A percentile compares a stretch with the other conserved stretches of the same genome.
Evolutionary conservation across 305 asterid genomes (phyloP).

Genomic region (Ajuga reptans): DNA sequence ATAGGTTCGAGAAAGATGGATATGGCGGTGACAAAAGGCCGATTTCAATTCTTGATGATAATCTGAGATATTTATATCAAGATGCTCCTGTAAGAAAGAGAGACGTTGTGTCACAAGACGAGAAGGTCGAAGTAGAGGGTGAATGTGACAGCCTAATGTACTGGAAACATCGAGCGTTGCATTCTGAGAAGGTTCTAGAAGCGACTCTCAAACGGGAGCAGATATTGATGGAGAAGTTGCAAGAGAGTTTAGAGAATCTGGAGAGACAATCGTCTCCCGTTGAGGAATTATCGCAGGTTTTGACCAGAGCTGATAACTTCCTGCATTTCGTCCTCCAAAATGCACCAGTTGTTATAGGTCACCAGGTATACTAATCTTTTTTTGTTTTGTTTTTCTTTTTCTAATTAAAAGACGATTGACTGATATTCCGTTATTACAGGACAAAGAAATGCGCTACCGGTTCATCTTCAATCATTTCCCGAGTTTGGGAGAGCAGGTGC

Average conservation of each 20-base stretch:
- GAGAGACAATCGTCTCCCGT: slow-evolving; percentile 82
- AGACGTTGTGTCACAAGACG: slow-evolving; percentile 37
- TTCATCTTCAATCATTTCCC: slow-evolving; percentile 96
- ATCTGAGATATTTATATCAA: slow-evolving; percentile 48
- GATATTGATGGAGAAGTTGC: slow-evolving; percentile 51
- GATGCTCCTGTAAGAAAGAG: slow-evolving; percentile 52
- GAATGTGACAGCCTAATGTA: slow-evolving; percentile 59
- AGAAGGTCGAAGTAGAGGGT: slow-evolving; percentile 48
- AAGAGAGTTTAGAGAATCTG: slow-evolving; percentile 69
- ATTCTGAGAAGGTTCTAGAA: slow-evolving; percentile 63
- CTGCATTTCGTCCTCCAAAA: slow-evolving; percentile 84
- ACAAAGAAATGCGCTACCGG: slow-evolving; percentile 72
- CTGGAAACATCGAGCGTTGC: slow-evolving; percentile 71
- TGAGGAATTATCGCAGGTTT: slow-evolving; percentile 69
- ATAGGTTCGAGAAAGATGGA: slow-evolving; percentile 63
- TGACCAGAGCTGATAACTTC: slow-evolving; percentile 80
- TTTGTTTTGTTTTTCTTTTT: too few relatives aligned
- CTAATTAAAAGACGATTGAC: too few relatives aligned
- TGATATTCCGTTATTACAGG: too few relatives aligned
- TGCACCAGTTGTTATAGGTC: slow-evolving; percentile 97
- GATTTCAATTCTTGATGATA: slow-evolving; percentile 64
- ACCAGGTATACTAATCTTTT: slow-evolving; percentile 68
- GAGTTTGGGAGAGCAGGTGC: slow-evolving; percentile 77
- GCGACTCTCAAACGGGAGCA: slow-evolving; percentile 56
- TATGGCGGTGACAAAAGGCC: slow-evolving; percentile 79